phyloP scores from a whole-genome alignment of 495 filamentous ascomycete genomes.

The Penicillium parvum region DNA sequence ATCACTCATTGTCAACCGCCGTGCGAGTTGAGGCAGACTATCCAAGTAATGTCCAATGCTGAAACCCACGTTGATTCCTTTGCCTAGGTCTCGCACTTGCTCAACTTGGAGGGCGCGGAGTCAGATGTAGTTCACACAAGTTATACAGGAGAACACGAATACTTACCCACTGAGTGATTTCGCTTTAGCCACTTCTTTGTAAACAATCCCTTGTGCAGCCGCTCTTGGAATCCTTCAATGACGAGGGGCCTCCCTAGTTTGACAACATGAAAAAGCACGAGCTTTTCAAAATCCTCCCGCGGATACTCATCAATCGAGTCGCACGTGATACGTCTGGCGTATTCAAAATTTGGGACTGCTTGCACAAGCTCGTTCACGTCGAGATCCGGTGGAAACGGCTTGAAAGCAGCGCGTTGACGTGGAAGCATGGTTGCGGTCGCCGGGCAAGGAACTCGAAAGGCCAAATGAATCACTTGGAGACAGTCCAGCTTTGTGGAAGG shows the following conservation, averaged over 20 bases:
- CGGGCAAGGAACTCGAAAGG: too few relatives aligned
- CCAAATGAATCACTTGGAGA: too few relatives aligned
- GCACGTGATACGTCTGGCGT: slow-evolving; percentile 68
- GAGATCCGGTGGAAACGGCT: slow-evolving; percentile 79
- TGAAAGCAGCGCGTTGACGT: slow-evolving; percentile 57
- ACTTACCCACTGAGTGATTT: slow-evolving; percentile 65
- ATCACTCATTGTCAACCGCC: slow-evolving; percentile 64
- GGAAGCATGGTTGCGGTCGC: slow-evolving; percentile 3
- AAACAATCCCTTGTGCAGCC: slow-evolving; percentile 64
- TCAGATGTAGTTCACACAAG: background rate
- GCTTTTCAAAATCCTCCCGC: slow-evolving; percentile 70
- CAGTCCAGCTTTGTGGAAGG: too few relatives aligned
- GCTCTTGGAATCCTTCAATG: slow-evolving; percentile 66
- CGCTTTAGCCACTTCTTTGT: slow-evolving; percentile 70
- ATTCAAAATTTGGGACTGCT: slow-evolving; percentile 74
- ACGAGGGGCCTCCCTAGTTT: slow-evolving; percentile 81
- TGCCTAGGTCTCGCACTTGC: slow-evolving; percentile 69
- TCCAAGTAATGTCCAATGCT: slow-evolving; percentile 84
- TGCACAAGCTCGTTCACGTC: slow-evolving; percentile 70
- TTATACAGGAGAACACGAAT: background rate
- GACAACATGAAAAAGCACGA: slow-evolving; percentile 75
- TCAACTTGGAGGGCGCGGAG: slow-evolving; percentile 38
- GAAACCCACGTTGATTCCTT: slow-evolving; percentile 65
- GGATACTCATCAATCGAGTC: slow-evolving; percentile 69
- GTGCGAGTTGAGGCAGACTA: slow-evolving; percentile 71